Base-by-base conservation (phyloP, 768 basidiomycete genomes). In the Lactifluus piperatus region DNA sequence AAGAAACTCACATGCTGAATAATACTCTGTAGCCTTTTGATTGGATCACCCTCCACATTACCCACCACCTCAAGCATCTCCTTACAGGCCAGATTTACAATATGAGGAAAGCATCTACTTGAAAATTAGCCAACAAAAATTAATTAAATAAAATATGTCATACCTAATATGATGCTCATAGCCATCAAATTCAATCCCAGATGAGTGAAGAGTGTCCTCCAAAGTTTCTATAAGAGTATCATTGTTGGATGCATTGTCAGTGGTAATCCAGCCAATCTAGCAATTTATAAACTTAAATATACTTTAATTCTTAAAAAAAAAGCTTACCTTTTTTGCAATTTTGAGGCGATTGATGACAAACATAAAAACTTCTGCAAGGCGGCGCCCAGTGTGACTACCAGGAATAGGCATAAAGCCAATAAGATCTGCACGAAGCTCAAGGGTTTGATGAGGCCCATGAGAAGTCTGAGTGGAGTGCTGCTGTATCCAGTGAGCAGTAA, bases 91-190 rank as follows among this genome's bases (percentile, higher is more conserved):
- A 54, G 22, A 6, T 54, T 46, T 2, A 54, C 44, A 26, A 54
- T 54, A 34, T 54, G 53, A 2, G 53, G 43, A 24, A 54, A 54
- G 22, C 53, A 54, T 14, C 44, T 45, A 45, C n/a, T n/a, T 34
- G 5, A 24, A 26, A 9, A 30, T 44, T n/a, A n/a, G n/a, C n/a
- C n/a, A 44, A 18, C 14, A 44, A 44, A 30, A 54, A 30, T n/a
- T n/a, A 43, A 22, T 3, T 18, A 16, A 45, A 14, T 44, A 29
- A 47, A 45, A 22, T 46, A 7, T 36, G 2, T 34, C 20, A 32
- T 9, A 54, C 53, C 43, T n/a, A 6, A 54, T 45, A 9, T 14
- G 43, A 5, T 34, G 20, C n/a, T 22, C 8, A 20, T 22, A 20
- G 43, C 30, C 13, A 32, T 5, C 4, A 16, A 54, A 7, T 0